These are phyloP conservation scores for Scenedesmus sp. DNA, from an alignment of 163 green algal species.

Conservation along the genomic window DNA sequence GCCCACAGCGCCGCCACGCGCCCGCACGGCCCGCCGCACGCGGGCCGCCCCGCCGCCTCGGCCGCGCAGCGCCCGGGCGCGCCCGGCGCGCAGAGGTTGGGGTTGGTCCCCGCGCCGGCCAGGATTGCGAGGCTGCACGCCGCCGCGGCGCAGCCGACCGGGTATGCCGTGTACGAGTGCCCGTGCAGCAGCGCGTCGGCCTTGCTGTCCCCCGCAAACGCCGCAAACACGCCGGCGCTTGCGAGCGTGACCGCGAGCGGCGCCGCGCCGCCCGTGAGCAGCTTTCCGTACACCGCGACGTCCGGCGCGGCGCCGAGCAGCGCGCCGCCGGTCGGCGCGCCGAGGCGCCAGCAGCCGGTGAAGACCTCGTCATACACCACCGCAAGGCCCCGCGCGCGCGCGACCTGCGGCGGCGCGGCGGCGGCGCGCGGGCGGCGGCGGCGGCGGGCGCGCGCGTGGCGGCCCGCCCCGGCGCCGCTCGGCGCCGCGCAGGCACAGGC, in stretches of 20 bases:
- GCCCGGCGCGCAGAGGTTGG: slow-evolving; percentile 64
- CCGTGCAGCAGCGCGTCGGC: slow-evolving; percentile 93
- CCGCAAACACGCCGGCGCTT: slow-evolving; percentile 80
- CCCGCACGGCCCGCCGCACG: slow-evolving; percentile 50
- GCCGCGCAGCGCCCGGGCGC: slow-evolving; percentile 6
- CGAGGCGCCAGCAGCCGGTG: slow-evolving; percentile 85
- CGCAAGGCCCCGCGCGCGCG: slow-evolving; percentile 72
- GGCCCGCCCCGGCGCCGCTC: no score
- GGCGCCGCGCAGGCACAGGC: no score
- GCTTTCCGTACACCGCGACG: slow-evolving; percentile 92
- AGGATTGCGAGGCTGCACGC: slow-evolving; percentile 72
- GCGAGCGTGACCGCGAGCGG: slow-evolving; percentile 91
- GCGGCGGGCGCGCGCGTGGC: no score
- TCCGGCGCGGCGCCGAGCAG: slow-evolving; percentile 79
- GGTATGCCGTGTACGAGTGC: slow-evolving; percentile 96
- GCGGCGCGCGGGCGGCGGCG: no score
- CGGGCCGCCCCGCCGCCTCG: no score
- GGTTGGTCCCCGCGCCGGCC: slow-evolving; percentile 67
- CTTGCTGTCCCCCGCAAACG: slow-evolving; percentile 81
- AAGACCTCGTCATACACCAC: slow-evolving; percentile 98
- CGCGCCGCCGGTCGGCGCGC: slow-evolving; percentile 58
- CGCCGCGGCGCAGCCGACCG: slow-evolving; percentile 84
- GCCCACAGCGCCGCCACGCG: slow-evolving; percentile 78
- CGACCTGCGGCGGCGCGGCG: slow-evolving; percentile 49
- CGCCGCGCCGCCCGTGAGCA: slow-evolving; percentile 84